Evolutionary conservation across 2,329 filamentous ascomycete genomes (phyloP), one percentile per base, ranked within the genome.

Genomic region (Colletotrichum horii): DNA sequence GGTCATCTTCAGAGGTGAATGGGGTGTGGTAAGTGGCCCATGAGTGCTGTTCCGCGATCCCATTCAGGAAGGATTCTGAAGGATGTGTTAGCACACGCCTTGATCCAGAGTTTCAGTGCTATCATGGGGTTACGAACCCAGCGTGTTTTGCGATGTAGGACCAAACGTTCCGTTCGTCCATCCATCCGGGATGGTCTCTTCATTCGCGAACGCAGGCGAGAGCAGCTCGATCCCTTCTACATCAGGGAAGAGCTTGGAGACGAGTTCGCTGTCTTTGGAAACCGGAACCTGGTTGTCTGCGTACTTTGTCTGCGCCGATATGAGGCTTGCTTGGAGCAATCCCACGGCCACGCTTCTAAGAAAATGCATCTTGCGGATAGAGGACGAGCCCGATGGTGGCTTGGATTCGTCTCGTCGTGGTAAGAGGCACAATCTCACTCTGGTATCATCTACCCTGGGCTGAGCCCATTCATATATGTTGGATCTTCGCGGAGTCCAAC

Each of bases 81-180:
- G 1, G 30, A n/a, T n/a, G 32, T 56, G 70, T 72, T 24, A 61
- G 62, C 55, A 8, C 26, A 28, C 1, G 38, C 6, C 4, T n/a
- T 70, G 4, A 0, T 8, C 14, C 1, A 5, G 3, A n/a, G 11
- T 6, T 24, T 22, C 28, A 28, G 8, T 28, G 28, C 28, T 28
- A 7, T 28, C 28, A 28, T 28, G 8, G 2, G 0, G 3, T 19
- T 2, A 24, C 52, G 19, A 16, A 72, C 64, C 64, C 19, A 75
- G 9, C 5, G 68, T 67, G 3, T 24, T 61, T 77, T 72, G 81
- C 70, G 62, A n/a, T 1, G 81, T 82, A 9, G 81, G 81, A 2
- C 81, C 81, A 14, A 73, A 77, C 0, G 80, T 82, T 16, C 81
- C 81, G 56, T 81, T 80, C 1, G 67, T 36, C 24, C 80, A 83